A percentile compares a stretch with the other conserved stretches of the same genome.
These are phyloP conservation scores for Globisporangium megalacanthum DNA, from an alignment of 352 stramenopile genomes.

Conservation along the genomic window DNA sequence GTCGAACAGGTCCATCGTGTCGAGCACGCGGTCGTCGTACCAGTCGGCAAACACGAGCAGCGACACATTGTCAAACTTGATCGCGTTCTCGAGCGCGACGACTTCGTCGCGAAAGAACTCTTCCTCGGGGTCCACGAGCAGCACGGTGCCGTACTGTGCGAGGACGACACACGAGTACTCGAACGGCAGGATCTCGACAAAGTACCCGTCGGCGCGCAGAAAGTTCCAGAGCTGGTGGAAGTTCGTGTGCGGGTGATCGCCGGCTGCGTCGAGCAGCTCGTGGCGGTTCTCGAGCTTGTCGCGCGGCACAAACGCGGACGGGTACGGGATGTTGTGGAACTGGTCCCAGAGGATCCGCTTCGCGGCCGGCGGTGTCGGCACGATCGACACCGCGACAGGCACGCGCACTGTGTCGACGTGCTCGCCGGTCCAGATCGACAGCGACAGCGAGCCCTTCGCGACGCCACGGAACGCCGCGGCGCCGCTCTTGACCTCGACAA, in stretches of 20 bases:
- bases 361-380: conserved; percentile 35
- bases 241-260: conserved; percentile 84
- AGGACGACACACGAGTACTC: conserved; percentile 75
- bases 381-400: conserved; percentile 37
- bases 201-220: conserved; percentile 58
- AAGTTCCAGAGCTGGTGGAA: conserved; percentile 82
- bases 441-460: conserved; percentile 30
- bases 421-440: conserved; percentile 40
- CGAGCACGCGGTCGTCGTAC: conserved; percentile 57
- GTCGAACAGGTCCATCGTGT: conserved; percentile 73
- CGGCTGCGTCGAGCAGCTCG: conserved; percentile 67
- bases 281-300: conserved; percentile 68
- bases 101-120: conserved; percentile 72
- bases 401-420: conserved; percentile 39
- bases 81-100: conserved; percentile 35
- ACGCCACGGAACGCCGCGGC: conserved; percentile 33
- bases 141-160: conserved; percentile 60
- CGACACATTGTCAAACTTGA: conserved; percentile 67
- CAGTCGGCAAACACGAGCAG: conserved; percentile 78
- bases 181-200: conserved; percentile 73
- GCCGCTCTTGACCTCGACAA: conserved; percentile 52
- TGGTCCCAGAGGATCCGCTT: conserved; percentile 84
- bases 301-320: conserved; percentile 69
- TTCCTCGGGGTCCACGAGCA: conserved; percentile 82
- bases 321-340: conserved; percentile 87